A percentile compares a stretch with the other conserved stretches of the same genome.
Conservation (phyloP, 768 basidiomycete species). For the Filobasidium wieringae region DNA sequence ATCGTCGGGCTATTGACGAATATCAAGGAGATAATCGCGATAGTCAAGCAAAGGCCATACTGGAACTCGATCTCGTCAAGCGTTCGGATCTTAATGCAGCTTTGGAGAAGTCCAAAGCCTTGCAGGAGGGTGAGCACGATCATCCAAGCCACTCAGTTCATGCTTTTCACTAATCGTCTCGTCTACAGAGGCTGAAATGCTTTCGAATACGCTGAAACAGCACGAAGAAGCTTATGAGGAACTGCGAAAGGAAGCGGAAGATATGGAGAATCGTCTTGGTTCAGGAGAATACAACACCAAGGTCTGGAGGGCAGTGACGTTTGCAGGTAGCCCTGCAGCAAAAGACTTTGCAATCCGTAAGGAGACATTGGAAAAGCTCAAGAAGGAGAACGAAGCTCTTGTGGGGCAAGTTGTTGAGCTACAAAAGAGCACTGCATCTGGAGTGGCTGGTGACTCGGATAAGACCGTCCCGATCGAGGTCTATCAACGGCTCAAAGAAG, state of each 20-base stretch:
- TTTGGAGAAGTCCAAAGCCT: background rate
- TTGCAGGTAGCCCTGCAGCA: conserved; percentile 70
- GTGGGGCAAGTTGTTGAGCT: conserved; percentile 55
- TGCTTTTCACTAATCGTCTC: background rate
- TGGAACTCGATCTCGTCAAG: conserved; percentile 10
- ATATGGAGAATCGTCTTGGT: conserved; percentile 28
- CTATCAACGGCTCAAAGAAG: conserved; percentile 58
- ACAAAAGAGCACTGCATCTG: conserved; percentile 39
- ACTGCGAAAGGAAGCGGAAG: background rate
- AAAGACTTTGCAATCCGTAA: conserved; percentile 66
- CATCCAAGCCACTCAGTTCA: background rate
- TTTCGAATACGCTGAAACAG: background rate
- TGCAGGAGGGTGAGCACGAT: background rate
- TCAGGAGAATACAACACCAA: conserved; percentile 36
- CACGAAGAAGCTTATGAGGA: background rate
- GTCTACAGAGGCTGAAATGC: background rate
- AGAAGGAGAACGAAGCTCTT: conserved; percentile 71
- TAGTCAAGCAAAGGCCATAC: conserved; percentile 5
- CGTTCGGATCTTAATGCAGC: conserved; percentile 2
- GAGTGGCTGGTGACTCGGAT: background rate
- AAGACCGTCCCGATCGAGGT: conserved; percentile 65
- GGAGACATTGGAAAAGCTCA: conserved; percentile 61
- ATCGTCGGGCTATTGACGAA: conserved; percentile 3
- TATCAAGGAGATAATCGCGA: conserved; percentile 8
- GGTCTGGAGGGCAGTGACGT: conserved; percentile 35